Conservation (phyloP, 352 stramenopile genomes). For the Pythium dissotocum region DNA sequence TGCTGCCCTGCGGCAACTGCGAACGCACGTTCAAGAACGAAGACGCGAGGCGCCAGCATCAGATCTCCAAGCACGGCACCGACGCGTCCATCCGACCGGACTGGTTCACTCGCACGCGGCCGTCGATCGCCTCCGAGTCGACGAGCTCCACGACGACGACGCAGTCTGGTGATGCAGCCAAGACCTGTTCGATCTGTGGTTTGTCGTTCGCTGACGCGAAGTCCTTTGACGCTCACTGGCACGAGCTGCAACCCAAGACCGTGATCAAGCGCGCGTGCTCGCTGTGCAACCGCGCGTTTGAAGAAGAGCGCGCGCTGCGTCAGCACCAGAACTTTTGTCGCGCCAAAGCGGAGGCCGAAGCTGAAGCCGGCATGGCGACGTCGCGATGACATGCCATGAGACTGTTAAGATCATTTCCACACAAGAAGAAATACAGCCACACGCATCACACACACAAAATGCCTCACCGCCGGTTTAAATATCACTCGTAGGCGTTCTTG, state of each 20-base stretch:
- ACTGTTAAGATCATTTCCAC: neutral
- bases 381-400: constrained; percentile 15
- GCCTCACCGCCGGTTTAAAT: neutral
- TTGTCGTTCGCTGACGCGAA: constrained; percentile 23
- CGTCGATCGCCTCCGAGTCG: constrained; percentile 18
- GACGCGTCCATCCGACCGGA: constrained; percentile 79
- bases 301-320: constrained; percentile 68
- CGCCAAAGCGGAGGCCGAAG: constrained; percentile 11
- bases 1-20: constrained; percentile 45
- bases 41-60: constrained; percentile 71
- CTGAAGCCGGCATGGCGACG: neutral
- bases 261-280: constrained; percentile 12
- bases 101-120: constrained; percentile 47
- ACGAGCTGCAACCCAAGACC: constrained; percentile 29
- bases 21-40: constrained; percentile 75
- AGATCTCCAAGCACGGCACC: constrained; percentile 79
- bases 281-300: constrained; percentile 52
- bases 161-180: constrained; percentile 17
- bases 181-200: constrained; percentile 39
- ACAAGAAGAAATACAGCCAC: constrained; percentile 5
- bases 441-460: neutral
- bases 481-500: neutral
- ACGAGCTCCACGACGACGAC: constrained; percentile 31
- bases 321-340: constrained; percentile 80
- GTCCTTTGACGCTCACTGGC: constrained; percentile 30